Evolutionary conservation across 2,329 filamentous ascomycete genomes (phyloP).

Genomic region (Trichoderma gracile): DNA sequence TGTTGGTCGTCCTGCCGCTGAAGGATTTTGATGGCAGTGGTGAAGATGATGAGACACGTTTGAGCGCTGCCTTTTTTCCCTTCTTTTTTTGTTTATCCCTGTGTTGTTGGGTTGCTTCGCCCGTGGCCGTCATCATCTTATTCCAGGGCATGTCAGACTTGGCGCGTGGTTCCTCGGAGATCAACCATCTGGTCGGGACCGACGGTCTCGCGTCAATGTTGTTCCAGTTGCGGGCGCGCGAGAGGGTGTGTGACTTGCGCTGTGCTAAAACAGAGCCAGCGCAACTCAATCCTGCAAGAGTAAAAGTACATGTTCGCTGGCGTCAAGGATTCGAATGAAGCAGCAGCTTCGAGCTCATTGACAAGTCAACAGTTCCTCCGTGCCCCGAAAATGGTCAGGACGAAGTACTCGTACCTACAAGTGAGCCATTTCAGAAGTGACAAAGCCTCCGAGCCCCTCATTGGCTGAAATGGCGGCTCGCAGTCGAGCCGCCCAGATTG

Average conservation of each 20-base stretch:
- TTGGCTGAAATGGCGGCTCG: conserved; percentile 8
- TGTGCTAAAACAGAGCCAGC: background rate
- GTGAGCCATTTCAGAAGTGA: background rate
- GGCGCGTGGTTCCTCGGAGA: conserved; percentile 17
- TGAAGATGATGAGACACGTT: conserved; percentile 7
- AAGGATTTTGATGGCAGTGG: background rate
- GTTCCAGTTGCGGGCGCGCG: background rate
- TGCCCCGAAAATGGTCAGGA: no score
- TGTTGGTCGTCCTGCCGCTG: background rate
- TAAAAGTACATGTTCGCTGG: background rate
- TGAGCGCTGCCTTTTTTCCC: background rate
- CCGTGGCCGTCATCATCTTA: background rate
- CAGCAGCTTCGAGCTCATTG: background rate
- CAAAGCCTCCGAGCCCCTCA: background rate
- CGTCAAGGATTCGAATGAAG: background rate
- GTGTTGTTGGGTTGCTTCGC: background rate
- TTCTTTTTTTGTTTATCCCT: background rate
- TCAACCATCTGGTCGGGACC: conserved; percentile 23
- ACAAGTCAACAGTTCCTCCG: no score
- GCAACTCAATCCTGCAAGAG: conserved; percentile 8
- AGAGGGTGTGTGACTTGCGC: background rate
- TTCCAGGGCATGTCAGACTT: background rate
- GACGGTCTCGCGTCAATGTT: conserved; percentile 8
- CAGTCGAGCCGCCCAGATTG: conserved; percentile 1
- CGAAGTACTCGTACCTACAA: no score